Conservation (phyloP, 306 rosid genomes). For the Coriaria nepalensis region DNA sequence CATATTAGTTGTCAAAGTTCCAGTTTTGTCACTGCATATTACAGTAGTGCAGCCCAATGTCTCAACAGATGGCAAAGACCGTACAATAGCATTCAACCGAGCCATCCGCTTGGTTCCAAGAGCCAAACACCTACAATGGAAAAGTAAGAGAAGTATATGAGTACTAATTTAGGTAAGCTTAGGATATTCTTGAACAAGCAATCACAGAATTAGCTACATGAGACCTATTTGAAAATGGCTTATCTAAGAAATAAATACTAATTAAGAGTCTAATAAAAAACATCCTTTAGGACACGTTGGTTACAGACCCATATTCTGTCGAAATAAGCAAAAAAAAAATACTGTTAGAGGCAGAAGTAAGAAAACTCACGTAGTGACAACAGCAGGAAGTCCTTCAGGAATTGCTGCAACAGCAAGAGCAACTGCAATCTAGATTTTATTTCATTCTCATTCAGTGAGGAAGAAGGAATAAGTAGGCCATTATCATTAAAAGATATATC, state of each 20-base stretch:
- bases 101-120: slow-evolving; percentile 99
- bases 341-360: no score
- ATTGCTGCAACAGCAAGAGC: slow-evolving; percentile 99
- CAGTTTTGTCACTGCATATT: slow-evolving; percentile 97
- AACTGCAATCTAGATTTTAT: slow-evolving; percentile 76
- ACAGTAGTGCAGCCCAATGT: slow-evolving; percentile 98
- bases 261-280: no score
- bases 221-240: no score
- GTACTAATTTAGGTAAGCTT: no score
- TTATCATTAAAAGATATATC: slow-evolving; percentile 8
- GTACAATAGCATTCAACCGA: slow-evolving; percentile 85
- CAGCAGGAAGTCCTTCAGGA: slow-evolving; percentile 99
- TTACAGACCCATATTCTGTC: no score
- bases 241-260: no score
- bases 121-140: slow-evolving; percentile 69
- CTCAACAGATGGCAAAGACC: slow-evolving; percentile 90
- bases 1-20: slow-evolving; percentile 95
- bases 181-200: no score
- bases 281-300: no score
- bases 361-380: slow-evolving; percentile 82
- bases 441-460: no score
- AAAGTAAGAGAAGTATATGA: neutral
- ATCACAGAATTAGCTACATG: no score
- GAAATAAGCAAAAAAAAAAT: no score
- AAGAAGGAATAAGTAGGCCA: slow-evolving; percentile 4